Evolutionary conservation across 2,329 filamentous ascomycete genomes (phyloP).

Genomic region (Cryphonectria carpinicola): DNA sequence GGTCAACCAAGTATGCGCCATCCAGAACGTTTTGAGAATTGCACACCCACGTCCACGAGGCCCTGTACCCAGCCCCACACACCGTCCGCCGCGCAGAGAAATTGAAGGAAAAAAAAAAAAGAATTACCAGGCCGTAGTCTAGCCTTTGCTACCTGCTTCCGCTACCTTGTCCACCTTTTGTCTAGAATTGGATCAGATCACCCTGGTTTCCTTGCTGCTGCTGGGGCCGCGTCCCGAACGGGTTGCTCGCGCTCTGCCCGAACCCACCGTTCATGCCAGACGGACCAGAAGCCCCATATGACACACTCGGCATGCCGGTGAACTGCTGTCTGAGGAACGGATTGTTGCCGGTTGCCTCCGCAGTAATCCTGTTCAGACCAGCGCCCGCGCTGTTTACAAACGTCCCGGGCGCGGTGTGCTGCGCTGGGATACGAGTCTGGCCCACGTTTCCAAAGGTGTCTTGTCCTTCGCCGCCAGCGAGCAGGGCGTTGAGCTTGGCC

Average conservation of each 20-base stretch:
- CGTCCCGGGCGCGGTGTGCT: slow-evolving; percentile 93
- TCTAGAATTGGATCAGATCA: slow-evolving; percentile 67
- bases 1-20: slow-evolving; percentile 22
- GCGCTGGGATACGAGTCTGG: slow-evolving; percentile 89
- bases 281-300: slow-evolving; percentile 61
- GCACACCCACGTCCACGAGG: slow-evolving; percentile 9
- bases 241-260: slow-evolving; percentile 56
- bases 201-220: slow-evolving; percentile 48
- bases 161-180: background rate
- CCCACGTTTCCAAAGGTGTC: slow-evolving; percentile 99
- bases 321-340: slow-evolving; percentile 87
- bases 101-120: background rate
- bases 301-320: slow-evolving; percentile 71
- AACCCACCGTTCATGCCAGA: slow-evolving; percentile 56
- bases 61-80: slow-evolving; percentile 5
- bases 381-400: slow-evolving; percentile 95
- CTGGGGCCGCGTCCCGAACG: slow-evolving; percentile 60
- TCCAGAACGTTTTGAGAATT: slow-evolving; percentile 17
- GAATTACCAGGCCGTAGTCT: slow-evolving; percentile 5
- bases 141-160: background rate
- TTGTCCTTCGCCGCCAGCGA: slow-evolving; percentile 87
- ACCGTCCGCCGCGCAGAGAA: background rate
- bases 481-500: slow-evolving; percentile 81
- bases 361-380: slow-evolving; percentile 71
- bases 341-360: slow-evolving; percentile 80